Evolutionary conservation across 139 green algal species (phyloP).

Genomic region (Mesotaenium endlicherianum): DNA sequence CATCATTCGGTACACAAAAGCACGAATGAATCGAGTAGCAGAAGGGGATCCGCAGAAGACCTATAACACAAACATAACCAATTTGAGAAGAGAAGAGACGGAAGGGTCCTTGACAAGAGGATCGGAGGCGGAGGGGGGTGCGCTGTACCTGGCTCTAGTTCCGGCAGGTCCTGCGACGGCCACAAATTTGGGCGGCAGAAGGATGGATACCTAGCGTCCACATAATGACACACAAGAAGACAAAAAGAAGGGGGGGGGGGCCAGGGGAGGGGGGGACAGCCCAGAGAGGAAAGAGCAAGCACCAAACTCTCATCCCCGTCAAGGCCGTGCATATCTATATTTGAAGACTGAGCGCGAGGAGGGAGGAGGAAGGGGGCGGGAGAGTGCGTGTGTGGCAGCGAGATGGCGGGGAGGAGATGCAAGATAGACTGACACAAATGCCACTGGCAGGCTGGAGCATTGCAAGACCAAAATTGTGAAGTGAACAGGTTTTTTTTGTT

Average conservation of each 20-base stretch:
- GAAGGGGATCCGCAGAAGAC: too few relatives aligned
- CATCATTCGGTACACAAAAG: too few relatives aligned
- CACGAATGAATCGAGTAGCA: too few relatives aligned
- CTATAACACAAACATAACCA: too few relatives aligned
- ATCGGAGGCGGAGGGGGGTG: neutral
- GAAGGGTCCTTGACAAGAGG: too few relatives aligned
- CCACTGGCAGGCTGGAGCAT: neutral
- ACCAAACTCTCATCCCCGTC: neutral
- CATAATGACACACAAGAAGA: conserved; percentile 1
- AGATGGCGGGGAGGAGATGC: too few relatives aligned
- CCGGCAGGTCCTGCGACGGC: conserved; percentile 38
- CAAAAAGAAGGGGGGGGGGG: too few relatives aligned
- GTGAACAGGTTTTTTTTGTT: neutral
- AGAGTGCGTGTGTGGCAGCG: too few relatives aligned
- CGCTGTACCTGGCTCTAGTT: conserved; percentile 33
- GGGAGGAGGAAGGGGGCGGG: neutral
- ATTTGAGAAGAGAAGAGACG: too few relatives aligned
- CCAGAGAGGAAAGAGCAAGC: too few relatives aligned
- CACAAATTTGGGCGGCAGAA: conserved; percentile 54
- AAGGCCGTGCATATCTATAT: neutral
- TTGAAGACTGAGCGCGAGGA: neutral
- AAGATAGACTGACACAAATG: neutral
- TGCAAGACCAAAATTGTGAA: neutral
- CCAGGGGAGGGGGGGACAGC: neutral
- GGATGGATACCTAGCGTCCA: conserved; percentile 47